Percentiles rank a stretch among this genome's conserved stretches.
These are phyloP conservation scores for Pseudonitzschia multistriata DNA, from an alignment of 108 stramenopile genomes.

Conservation along the genomic window DNA sequence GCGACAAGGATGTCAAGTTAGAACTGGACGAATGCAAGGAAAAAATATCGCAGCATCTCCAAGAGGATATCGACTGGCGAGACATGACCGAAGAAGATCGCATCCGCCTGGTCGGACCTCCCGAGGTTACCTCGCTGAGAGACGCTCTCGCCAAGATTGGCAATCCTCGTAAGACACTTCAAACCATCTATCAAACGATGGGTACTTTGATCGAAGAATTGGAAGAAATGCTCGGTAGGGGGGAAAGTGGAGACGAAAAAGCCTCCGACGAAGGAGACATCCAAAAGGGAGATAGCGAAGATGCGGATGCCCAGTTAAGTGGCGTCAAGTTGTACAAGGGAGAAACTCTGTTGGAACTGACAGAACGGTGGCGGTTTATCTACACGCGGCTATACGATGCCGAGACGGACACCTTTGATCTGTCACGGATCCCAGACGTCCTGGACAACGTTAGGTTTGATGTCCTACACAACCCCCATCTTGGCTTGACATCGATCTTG, in stretches of 20 bases:
- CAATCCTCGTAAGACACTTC: constrained; percentile 85
- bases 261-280: constrained; percentile 74
- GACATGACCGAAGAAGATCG: constrained; percentile 62
- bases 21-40: constrained; percentile 87
- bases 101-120: constrained; percentile 75
- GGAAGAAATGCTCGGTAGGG: constrained; percentile 74
- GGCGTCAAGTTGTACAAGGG: constrained; percentile 91
- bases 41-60: constrained; percentile 73
- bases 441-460: constrained; percentile 80
- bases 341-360: constrained; percentile 90
- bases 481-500: constrained; percentile 74
- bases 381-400: constrained; percentile 86
- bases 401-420: constrained; percentile 83
- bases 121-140: constrained; percentile 63
- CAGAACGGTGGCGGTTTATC: constrained; percentile 93
- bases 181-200: constrained; percentile 81
- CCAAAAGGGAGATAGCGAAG: constrained; percentile 67
- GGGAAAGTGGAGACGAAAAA: constrained; percentile 75
- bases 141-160: constrained; percentile 78
- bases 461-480: constrained; percentile 91
- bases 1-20: constrained; percentile 91
- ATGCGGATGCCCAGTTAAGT: constrained; percentile 36
- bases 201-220: constrained; percentile 82
- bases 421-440: constrained; percentile 89
- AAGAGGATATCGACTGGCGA: constrained; percentile 77